Base-by-base conservation (phyloP, 352 stramenopile genomes). In the Globisporangium nunn region DNA sequence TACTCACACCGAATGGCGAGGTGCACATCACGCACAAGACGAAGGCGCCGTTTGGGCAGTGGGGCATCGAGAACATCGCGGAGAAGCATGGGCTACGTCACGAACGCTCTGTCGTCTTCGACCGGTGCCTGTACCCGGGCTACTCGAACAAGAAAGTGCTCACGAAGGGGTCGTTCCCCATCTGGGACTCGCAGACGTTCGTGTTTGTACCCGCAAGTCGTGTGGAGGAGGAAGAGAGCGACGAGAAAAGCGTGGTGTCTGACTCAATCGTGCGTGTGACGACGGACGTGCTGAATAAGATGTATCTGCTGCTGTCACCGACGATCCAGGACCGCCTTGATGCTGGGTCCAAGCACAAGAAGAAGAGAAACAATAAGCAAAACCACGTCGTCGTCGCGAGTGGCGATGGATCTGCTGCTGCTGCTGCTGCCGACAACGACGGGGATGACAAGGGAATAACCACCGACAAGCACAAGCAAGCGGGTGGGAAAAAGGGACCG, bases 1-100 rank as follows among this genome's bases (percentile, higher is more conserved):
- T 86, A 33, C 60, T 94, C n/a, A 74, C 74, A 29, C 31, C 67
- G 4, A 67, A 58, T 7, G 92, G 93, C 18, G 78, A 98, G 63
- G 80, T 99, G 49, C 90, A 98, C 54, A 83, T 99, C 50, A 94
- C 87, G 51, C 95, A 98, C 78, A 99, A 99, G 75, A 98, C 95
- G 41, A 98, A 91, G 85, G 78, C 89, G 63, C 76, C 95, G 7
- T 95, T 93, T 55, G 75, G 74, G 18, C 90, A 95, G 58, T 96
- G 88, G 88, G 78, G 81, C 31, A 91, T 96, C 43, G 72, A 81
- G 45, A 71, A 62, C 6, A 80, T 96, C 31, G 85, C 81, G 0
- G 70, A 62, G 15, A 67, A 44, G 15, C 71, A 75, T 47, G 71
- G 65, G 3, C 63, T 94, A 31, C 44, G 52, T 29, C 81, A 88